A percentile compares a stretch with the other conserved stretches of the same genome.
Conservation (phyloP, 805 yeast genomes). For the Cyberlindnera lachancei region DNA sequence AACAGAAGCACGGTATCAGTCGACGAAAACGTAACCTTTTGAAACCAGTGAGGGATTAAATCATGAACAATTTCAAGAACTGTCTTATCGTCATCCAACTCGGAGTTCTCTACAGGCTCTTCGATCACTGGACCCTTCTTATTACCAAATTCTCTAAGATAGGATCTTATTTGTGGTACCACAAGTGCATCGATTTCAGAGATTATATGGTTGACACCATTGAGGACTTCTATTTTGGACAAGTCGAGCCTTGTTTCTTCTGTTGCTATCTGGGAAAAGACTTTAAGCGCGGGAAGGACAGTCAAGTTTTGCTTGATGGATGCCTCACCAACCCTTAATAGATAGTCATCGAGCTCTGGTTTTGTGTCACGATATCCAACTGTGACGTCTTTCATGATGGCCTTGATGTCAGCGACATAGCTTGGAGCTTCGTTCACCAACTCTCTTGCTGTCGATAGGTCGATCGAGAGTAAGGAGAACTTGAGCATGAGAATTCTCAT, state of each 20-base stretch:
- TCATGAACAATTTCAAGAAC: constrained; percentile 11
- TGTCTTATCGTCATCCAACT: constrained; percentile 3
- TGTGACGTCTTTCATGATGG: constrained; percentile 10
- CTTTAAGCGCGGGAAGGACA: constrained; percentile 9
- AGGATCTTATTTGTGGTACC: constrained; percentile 9
- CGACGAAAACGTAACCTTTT: constrained; percentile 4
- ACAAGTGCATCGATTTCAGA: constrained; percentile 14
- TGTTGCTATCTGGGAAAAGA: constrained; percentile 3
- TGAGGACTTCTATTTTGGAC: constrained; percentile 22
- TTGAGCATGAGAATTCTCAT: constrained; percentile 24
- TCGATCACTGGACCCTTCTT: constrained; percentile 2
- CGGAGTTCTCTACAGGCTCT: neutral
- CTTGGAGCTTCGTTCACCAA: constrained; percentile 17
- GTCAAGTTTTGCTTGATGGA: constrained; percentile 9
- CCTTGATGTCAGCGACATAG: constrained; percentile 7
- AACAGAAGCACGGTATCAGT: constrained; percentile 21
- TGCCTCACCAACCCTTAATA: constrained; percentile 11
- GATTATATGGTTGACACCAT: constrained; percentile 23
- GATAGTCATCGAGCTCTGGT: constrained; percentile 4
- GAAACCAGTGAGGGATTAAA: constrained; percentile 19
- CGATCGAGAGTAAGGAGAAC: constrained; percentile 18
- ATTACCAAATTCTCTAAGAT: constrained; percentile 7
- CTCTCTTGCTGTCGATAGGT: constrained; percentile 8
- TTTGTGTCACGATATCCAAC: constrained; percentile 14
- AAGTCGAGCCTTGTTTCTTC: constrained; percentile 20